Percentiles rank a stretch among this genome's conserved stretches.
Evolutionary conservation across 2,329 filamentous ascomycete species (phyloP).

Genomic region (Dactylella cylindrospora): DNA sequence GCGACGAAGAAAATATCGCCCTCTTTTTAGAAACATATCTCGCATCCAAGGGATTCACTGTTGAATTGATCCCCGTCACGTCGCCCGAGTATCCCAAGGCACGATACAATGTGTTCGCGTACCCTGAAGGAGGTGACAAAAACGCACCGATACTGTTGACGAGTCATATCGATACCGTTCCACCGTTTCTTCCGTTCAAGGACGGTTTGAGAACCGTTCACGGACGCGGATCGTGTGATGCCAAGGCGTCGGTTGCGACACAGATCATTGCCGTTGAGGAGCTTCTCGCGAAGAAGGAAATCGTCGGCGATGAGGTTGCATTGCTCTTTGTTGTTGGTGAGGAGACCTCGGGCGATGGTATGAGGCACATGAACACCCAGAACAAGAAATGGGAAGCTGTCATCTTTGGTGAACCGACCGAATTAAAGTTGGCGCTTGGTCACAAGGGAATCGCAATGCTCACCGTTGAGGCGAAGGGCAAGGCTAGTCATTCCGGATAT

Average conservation of each 20-base stretch:
- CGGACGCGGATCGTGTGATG: conserved; percentile 74
- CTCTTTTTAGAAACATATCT: conserved; percentile 70
- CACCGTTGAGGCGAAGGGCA: conserved; percentile 68
- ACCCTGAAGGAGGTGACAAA: conserved; percentile 55
- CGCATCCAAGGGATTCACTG: conserved; percentile 61
- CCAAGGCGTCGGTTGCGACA: conserved; percentile 69
- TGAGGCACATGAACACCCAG: conserved; percentile 61
- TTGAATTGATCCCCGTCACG: conserved; percentile 60
- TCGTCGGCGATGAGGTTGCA: conserved; percentile 58
- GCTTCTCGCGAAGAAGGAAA: conserved; percentile 53
- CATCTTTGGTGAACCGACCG: conserved; percentile 92
- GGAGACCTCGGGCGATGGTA: conserved; percentile 77
- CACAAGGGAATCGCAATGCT: conserved; percentile 84
- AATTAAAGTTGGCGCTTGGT: conserved; percentile 80
- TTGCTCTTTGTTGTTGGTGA: conserved; percentile 77
- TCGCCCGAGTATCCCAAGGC: conserved; percentile 49
- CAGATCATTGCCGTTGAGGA: conserved; percentile 69
- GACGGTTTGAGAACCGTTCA: conserved; percentile 58
- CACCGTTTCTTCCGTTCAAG: conserved; percentile 70
- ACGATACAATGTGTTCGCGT: conserved; percentile 78
- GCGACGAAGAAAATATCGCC: conserved; percentile 68
- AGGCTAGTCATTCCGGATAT: conserved; percentile 86
- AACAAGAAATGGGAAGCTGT: conserved; percentile 64
- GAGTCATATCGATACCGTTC: conserved; percentile 80
- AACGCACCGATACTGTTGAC: conserved; percentile 66